Conservation (phyloP, 345 rosid species). For the Eucalyptus sp. region DNA sequence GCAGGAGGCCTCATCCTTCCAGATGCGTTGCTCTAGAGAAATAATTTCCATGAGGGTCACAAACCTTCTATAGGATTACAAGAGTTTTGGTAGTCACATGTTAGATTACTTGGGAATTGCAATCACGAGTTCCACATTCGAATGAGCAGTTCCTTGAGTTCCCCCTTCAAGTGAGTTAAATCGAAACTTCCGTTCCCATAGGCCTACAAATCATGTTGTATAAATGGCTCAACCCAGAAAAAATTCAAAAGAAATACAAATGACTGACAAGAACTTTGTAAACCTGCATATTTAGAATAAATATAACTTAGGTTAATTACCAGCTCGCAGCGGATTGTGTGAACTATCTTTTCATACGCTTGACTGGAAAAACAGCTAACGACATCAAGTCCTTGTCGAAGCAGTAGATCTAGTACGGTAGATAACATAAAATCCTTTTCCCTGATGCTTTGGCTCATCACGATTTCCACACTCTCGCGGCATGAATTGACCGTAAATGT, state of each 20-base stretch:
- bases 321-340: constrained; percentile 57
- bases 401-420: constrained; percentile 25
- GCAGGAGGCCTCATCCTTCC: not conserved
- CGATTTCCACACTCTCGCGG: constrained; percentile 42
- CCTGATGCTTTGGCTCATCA: constrained; percentile 9
- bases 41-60: not conserved
- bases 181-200: not conserved
- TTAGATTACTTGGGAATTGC: not conserved
- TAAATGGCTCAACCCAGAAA: not conserved
- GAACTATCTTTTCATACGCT: constrained; percentile 25
- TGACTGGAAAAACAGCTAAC: constrained; percentile 34
- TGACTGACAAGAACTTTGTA: not conserved
- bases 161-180: not conserved
- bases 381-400: constrained; percentile 36
- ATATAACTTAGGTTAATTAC: not conserved
- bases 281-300: not conserved
- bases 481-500: constrained; percentile 7
- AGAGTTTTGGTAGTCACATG: not conserved
- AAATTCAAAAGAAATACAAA: not conserved
- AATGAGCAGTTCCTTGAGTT: not conserved
- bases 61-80: not conserved
- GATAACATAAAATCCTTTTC: constrained; percentile 30
- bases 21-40: not conserved
- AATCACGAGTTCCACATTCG: not conserved
- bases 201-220: not conserved